phyloP scores from a whole-genome alignment of 176 grass and related monocot species.

The Avena eriantha region DNA sequence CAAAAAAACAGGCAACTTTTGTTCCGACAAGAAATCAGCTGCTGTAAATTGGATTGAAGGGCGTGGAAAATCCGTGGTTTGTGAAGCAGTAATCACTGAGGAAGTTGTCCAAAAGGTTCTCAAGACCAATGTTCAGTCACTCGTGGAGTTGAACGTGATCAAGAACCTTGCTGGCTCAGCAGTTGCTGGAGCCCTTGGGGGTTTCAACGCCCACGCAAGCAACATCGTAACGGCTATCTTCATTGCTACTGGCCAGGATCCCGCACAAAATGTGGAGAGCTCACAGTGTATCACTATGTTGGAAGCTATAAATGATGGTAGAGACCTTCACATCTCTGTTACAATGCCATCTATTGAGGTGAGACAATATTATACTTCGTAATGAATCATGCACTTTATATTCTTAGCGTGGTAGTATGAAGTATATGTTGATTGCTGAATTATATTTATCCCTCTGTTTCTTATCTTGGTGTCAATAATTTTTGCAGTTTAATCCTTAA shows the following conservation, averaged over 20 bases:
- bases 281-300: constrained; percentile 96
- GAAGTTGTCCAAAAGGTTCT: constrained; percentile 87
- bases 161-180: constrained; percentile 97
- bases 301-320: constrained; percentile 84
- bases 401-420: background rate
- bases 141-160: constrained; percentile 87
- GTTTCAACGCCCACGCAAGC: constrained; percentile 97
- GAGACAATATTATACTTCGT: background rate
- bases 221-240: constrained; percentile 90
- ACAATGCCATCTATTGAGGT: constrained; percentile 98
- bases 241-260: constrained; percentile 95
- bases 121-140: constrained; percentile 79
- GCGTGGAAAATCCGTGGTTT: constrained; percentile 88
- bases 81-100: constrained; percentile 90
- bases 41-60: constrained; percentile 97
- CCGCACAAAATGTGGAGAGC: constrained; percentile 95
- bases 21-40: constrained; percentile 94
- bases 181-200: constrained; percentile 87
- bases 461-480: background rate
- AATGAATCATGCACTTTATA: background rate
- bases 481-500: background rate
- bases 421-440: constrained; percentile 19
- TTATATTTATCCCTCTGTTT: background rate
- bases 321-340: constrained; percentile 91
- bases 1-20: constrained; percentile 77